Conservation (phyloP, 2,329 filamentous ascomycete genomes). For the Paramyrothecium roridum region DNA sequence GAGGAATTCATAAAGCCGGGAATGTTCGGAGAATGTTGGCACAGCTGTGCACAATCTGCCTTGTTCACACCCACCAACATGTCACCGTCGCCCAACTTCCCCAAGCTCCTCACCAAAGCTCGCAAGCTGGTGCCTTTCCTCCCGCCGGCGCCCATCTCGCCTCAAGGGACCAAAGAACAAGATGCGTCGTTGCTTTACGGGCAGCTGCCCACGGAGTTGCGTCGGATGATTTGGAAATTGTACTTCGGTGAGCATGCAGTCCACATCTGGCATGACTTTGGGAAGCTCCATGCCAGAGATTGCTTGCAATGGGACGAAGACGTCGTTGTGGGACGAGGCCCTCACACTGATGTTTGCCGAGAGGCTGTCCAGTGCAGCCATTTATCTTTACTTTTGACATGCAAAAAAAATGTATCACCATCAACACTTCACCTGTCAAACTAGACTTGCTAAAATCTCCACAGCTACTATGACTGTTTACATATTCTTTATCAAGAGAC, state of each 20-base stretch:
- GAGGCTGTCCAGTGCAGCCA: constrained; percentile 5
- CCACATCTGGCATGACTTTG: constrained; percentile 6
- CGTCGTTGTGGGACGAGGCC: background rate
- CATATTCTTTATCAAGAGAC: constrained; percentile 9
- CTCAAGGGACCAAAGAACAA: constrained; percentile 8
- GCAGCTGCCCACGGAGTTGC: constrained; percentile 9
- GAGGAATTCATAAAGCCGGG: too few relatives aligned
- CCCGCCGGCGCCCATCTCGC: constrained; percentile 11
- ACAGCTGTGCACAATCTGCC: background rate
- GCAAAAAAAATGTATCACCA: constrained; percentile 13
- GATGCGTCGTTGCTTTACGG: constrained; percentile 8
- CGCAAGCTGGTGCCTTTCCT: constrained; percentile 10
- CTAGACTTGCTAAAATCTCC: constrained; percentile 4
- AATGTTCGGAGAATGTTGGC: too few relatives aligned
- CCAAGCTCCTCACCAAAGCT: constrained; percentile 6
- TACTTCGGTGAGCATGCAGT: constrained; percentile 9
- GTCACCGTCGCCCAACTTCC: constrained; percentile 5
- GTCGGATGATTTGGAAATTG: constrained; percentile 11
- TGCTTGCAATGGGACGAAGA: constrained; percentile 5
- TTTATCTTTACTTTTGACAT: constrained; percentile 8
- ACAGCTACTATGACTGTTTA: constrained; percentile 12
- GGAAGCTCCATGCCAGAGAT: constrained; percentile 7
- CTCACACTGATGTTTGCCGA: too few relatives aligned
- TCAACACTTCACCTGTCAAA: too few relatives aligned
- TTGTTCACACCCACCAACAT: background rate